Base-by-base conservation (phyloP, 2,329 filamentous ascomycete genomes). In the Paracamarosporium sp. region DNA sequence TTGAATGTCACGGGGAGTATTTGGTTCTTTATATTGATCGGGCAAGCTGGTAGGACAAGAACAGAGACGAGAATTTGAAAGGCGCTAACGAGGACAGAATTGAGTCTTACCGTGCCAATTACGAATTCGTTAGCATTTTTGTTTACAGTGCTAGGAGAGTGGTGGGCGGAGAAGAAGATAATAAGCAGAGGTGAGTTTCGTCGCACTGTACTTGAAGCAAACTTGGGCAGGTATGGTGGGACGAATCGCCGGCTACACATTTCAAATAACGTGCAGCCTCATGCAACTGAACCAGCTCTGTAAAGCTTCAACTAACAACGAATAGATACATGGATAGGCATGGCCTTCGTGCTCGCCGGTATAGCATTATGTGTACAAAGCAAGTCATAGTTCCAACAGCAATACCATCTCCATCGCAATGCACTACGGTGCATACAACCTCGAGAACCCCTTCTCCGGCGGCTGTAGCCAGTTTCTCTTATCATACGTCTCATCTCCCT, bases 1-100 rank as follows among this genome's bases (percentile, higher is more conserved):
- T 78, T 97, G 57, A 98, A 98, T 74, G 79, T 98, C 52, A 97
- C 94, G 2, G 94, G 94, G 28, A 96, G 92, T 72, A 85, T 97
- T 54, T 98, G 94, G 94, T 98, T 98, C 79, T 98, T 98, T 69
- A 78, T 98, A 65, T 81, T 98, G 63, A 94, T 98, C 78, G 94
- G 94, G 6, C 87, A 95, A 76, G 93, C 93, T 69, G 93, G 93
- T 96, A 78, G 67, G 90, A 84, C 13, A 43, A 2, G 12, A 25
- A 30, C 25, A 24, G 28, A 43, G 31, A n/a, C 9, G 8, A 9
- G 15, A 2, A 8, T 9, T 9, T 11, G 30, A 20, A 20, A n/a
- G 44, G 57, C 2, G 9, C 62, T 67, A 28, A 70, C 36, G 24
- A 27, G 13, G 22, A 40, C 51, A 95, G 94, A 98, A 77, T 74